phyloP scores from a whole-genome alignment of 768 basidiomycete species.

The Naganishia vaughanmartiniae region DNA sequence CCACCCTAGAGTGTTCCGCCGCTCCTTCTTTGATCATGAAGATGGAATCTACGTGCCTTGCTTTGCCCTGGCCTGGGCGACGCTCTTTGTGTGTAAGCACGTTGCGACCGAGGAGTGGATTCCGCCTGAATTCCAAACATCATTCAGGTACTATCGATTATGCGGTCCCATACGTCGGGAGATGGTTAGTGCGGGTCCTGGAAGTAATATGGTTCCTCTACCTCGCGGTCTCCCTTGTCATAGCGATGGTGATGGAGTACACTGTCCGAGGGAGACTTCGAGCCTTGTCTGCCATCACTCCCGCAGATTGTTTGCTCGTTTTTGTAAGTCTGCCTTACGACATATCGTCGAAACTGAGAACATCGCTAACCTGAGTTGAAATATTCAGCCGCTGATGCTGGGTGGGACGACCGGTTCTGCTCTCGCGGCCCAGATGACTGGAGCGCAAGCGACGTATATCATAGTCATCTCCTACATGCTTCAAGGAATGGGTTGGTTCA shows the following conservation, averaged over 20 bases:
- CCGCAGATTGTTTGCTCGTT: constrained; percentile 24
- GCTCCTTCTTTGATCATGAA: constrained; percentile 26
- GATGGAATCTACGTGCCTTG: constrained; percentile 27
- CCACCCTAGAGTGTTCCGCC: constrained; percentile 21
- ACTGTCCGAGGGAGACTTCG: constrained; percentile 20
- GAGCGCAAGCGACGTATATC: constrained; percentile 9
- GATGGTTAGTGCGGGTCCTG: constrained; percentile 13
- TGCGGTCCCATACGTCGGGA: constrained; percentile 24
- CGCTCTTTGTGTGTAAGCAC: constrained; percentile 22
- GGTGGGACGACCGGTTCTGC: constrained; percentile 22
- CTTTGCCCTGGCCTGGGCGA: constrained; percentile 20
- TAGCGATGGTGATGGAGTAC: constrained; percentile 24
- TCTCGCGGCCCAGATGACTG: neutral
- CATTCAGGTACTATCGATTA: constrained; percentile 22
- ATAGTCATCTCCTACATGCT: constrained; percentile 25
- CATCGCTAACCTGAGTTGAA: neutral
- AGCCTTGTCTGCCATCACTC: constrained; percentile 19
- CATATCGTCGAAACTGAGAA: neutral
- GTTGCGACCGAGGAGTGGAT: neutral
- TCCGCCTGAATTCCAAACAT: neutral
- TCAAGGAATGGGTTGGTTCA: constrained; percentile 23
- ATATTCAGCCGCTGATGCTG: constrained; percentile 21
- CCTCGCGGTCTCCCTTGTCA: constrained; percentile 15
- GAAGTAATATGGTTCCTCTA: constrained; percentile 27
- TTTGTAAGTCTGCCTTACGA: neutral